Evolutionary conservation across 2,329 filamentous ascomycete genomes (phyloP).

Genomic region (Diaporthe destruens): DNA sequence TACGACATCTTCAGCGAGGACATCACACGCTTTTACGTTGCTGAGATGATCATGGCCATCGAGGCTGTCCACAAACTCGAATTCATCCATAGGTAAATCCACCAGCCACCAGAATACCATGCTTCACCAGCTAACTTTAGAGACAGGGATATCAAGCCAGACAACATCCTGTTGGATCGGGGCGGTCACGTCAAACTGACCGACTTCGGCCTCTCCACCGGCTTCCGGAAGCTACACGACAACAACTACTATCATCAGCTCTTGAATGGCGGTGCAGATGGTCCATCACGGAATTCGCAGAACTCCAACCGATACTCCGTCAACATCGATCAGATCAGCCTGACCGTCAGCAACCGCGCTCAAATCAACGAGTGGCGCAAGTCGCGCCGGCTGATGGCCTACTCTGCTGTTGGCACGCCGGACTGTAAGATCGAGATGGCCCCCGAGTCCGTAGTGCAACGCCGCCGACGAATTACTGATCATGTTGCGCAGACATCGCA

Average conservation of each 20-base stretch:
- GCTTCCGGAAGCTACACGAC: conserved; percentile 83
- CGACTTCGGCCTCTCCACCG: conserved; percentile 84
- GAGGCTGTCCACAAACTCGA: conserved; percentile 84
- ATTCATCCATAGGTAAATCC: conserved; percentile 78
- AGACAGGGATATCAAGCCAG: conserved; percentile 80
- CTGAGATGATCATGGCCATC: conserved; percentile 83
- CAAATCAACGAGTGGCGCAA: conserved; percentile 87
- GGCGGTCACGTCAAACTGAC: conserved; percentile 85
- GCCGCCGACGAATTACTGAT: neutral
- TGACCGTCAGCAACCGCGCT: conserved; percentile 82
- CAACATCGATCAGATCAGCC: conserved; percentile 81
- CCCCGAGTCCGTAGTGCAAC: neutral
- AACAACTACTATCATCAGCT: conserved; percentile 84
- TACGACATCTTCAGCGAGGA: conserved; percentile 87
- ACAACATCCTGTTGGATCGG: conserved; percentile 83
- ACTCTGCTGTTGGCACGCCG: conserved; percentile 82
- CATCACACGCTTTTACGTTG: conserved; percentile 87
- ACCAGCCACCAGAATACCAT: too few relatives aligned
- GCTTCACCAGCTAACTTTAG: neutral
- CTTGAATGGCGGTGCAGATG: conserved; percentile 59
- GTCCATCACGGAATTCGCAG: conserved; percentile 47
- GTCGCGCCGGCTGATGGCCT: conserved; percentile 83
- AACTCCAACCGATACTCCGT: conserved; percentile 77
- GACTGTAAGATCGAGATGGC: conserved; percentile 59
- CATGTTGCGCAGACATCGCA: conserved; percentile 67